These are phyloP conservation scores for Fusarium chaquense DNA, from an alignment of 2,329 filamentous ascomycete species.

Conservation along the genomic window DNA sequence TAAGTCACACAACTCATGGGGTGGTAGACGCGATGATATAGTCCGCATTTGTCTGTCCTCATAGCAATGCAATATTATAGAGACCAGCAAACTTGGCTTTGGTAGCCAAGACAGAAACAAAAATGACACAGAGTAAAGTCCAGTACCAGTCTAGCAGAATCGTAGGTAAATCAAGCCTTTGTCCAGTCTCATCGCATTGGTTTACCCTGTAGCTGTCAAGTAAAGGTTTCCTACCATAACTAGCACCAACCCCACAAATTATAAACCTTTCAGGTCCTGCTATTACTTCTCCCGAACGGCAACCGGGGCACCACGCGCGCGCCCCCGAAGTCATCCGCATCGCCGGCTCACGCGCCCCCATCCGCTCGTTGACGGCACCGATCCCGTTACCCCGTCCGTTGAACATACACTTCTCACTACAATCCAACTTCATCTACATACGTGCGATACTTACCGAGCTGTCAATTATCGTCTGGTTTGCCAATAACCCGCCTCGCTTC, in stretches of 20 bases:
- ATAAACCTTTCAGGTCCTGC: constrained; percentile 29
- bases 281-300: constrained; percentile 32
- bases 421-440: constrained; percentile 12
- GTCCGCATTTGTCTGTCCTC: too few species aligned
- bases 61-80: neutral
- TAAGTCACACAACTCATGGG: neutral
- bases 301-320: constrained; percentile 44
- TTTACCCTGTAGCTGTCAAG: constrained; percentile 26
- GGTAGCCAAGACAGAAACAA: too few species aligned
- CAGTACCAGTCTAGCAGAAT: too few species aligned
- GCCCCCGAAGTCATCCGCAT: constrained; percentile 50
- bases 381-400: constrained; percentile 27
- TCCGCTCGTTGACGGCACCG: constrained; percentile 36
- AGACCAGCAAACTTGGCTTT: neutral
- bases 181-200: neutral
- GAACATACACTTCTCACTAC: constrained; percentile 15
- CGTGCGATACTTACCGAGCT: constrained; percentile 27
- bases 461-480: constrained; percentile 18
- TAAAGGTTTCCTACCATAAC: constrained; percentile 3
- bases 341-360: constrained; percentile 48
- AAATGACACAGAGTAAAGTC: too few species aligned
- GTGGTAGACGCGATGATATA: neutral
- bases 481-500: constrained; percentile 24
- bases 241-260: constrained; percentile 30
- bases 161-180: neutral